Evolutionary conservation across 2,329 filamentous ascomycete genomes (phyloP), one percentile per base, ranked within the genome.

Genomic region (Bipolaris gigantea): DNA sequence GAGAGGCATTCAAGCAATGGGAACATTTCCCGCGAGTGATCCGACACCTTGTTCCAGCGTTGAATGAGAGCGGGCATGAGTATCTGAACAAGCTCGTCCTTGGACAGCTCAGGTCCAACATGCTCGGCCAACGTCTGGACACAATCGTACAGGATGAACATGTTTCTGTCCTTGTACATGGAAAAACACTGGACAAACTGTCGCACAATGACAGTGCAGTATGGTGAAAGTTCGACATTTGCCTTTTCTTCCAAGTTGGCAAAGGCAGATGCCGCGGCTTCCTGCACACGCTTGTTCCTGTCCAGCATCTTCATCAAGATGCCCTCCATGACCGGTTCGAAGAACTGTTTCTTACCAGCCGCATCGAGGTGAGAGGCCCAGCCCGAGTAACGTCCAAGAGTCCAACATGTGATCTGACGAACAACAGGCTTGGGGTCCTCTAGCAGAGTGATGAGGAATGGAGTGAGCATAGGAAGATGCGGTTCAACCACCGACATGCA

Each of bases 71-170:
- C 90, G 21, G 94, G 92, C 93, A 99, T 97, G 55, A 99, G 82
- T 63, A 91, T 83, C 59, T 89, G 84, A 36, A 92, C 86, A n/a
- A 96, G 83, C 48, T 92, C 85, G 6, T 89, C 89, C 57, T 85
- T 82, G n/a, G 91, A 89, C 61, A 99, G 81, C 32, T 89, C 85
- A 6, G 88, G 86, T 10, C 91, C 92, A 50, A 97, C 89, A 69
- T 91, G 89, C 74, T 99, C 94, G 3, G 94, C 94, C 53, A 99
- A 80, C 0, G 94, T 99, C 77, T 99, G 94, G 32, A 99, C 90
- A 74, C 94, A 97, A 77, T 99, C 94, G 78, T 99, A 99, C 32
- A 99, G 84, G 50, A 97, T 95, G 78, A 95, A 97, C 86, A 97
- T 97, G 78, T 99, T 99, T 68, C 91, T 88, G 75, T 97, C 93